These are phyloP conservation scores for grape (Vitis vinifera) DNA, from an alignment of 164 flowering plant genomes.

Conservation along the genomic window DNA sequence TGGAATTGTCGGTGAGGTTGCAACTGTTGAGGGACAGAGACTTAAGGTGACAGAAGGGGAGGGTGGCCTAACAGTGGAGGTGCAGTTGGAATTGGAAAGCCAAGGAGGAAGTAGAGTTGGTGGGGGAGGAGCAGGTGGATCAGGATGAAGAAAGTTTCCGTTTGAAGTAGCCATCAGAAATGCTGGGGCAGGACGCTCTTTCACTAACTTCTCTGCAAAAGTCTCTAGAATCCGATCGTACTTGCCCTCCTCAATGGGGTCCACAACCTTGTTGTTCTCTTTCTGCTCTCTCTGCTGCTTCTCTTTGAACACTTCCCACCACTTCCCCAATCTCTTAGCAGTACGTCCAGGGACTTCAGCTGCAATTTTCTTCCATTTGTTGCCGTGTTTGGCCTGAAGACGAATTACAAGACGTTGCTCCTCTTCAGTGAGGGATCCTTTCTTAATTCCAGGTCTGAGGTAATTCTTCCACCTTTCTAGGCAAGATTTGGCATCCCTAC, in stretches of 20 bases:
- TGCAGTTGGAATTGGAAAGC: constrained; percentile 57
- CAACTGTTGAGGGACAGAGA: constrained; percentile 72
- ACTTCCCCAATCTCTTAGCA: constrained; percentile 88
- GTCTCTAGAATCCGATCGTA: constrained; percentile 82
- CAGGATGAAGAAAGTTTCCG: constrained; percentile 58
- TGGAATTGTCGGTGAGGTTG: constrained; percentile 41
- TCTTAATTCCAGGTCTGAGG: constrained; percentile 87
- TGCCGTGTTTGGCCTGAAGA: constrained; percentile 90
- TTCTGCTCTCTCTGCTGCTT: constrained; percentile 73
- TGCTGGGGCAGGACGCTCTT: constrained; percentile 44
- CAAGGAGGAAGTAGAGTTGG: constrained; percentile 72
- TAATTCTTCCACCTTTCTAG: constrained; percentile 95
- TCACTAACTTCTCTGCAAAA: constrained; percentile 86
- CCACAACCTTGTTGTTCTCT: constrained; percentile 37
- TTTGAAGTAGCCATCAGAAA: constrained; percentile 71
- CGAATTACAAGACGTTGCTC: constrained; percentile 81
- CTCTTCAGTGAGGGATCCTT: constrained; percentile 82
- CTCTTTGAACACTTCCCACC: constrained; percentile 98
- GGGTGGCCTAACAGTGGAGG: constrained; percentile 42
- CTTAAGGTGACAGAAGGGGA: constrained; percentile 82
- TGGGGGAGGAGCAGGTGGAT: constrained; percentile 43
- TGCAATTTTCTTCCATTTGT: constrained; percentile 94
- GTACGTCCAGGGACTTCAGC: constrained; percentile 89
- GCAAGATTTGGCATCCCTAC: constrained; percentile 85
- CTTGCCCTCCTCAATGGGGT: constrained; percentile 63